phyloP scores from a whole-genome alignment of 345 rosid genomes.

The Syzygium jambos region DNA sequence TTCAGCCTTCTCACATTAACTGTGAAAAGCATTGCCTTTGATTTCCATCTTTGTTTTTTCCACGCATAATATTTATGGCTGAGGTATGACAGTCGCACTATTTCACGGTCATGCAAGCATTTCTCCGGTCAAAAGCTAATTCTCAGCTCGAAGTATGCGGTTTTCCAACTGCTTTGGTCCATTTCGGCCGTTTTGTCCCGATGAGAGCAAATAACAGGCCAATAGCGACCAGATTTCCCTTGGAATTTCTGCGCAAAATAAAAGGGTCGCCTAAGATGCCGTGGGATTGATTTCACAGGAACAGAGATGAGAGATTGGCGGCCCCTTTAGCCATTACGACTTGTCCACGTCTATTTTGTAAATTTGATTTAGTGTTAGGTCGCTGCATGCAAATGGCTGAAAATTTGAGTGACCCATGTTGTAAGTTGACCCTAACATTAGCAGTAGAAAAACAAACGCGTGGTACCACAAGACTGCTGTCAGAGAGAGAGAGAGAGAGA shows the following conservation, averaged over 20 bases:
- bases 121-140: not conserved
- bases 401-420: not conserved
- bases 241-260: not conserved
- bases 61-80: too few species aligned
- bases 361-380: not conserved
- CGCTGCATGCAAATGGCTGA: not conserved
- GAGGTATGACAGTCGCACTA: too few species aligned
- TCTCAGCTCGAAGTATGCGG: rapidly evolving
- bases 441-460: not conserved
- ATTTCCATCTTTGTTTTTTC: too few species aligned
- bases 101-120: too few species aligned
- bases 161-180: not conserved
- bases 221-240: not conserved
- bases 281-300: not conserved
- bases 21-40: too few species aligned
- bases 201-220: not conserved
- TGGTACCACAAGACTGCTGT: not conserved
- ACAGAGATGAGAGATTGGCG: not conserved
- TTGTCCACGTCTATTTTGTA: not conserved
- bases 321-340: not conserved
- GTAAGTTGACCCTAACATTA: not conserved
- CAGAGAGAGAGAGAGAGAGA: not conserved
- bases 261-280: not conserved
- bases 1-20: too few species aligned
- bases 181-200: not conserved